Percentiles rank a stretch among this genome's conserved stretches.
phyloP scores from a whole-genome alignment of 2,329 filamentous ascomycete genomes.

The Exophiala dermatitidis region DNA sequence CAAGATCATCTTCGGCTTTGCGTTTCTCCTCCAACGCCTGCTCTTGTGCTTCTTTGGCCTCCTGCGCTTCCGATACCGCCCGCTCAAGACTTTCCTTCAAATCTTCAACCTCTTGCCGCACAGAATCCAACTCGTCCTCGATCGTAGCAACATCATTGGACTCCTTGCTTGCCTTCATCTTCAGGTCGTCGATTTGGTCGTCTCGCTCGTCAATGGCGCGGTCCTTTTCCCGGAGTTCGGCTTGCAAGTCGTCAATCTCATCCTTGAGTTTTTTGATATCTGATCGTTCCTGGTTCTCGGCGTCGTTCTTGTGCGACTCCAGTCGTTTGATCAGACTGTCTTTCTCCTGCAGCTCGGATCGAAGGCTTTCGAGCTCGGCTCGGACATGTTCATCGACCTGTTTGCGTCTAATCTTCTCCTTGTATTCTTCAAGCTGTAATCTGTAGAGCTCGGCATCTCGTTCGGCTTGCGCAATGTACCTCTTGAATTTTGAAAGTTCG shows the following conservation, averaged over 20 bases:
- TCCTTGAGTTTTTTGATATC: slow-evolving; percentile 62
- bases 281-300: slow-evolving; percentile 49
- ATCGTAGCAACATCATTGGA: slow-evolving; percentile 40
- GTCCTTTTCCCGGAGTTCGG: slow-evolving; percentile 68
- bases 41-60: slow-evolving; percentile 40
- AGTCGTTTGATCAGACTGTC: slow-evolving; percentile 49
- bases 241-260: slow-evolving; percentile 68
- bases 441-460: slow-evolving; percentile 78
- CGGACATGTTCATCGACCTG: slow-evolving; percentile 65
- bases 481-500: slow-evolving; percentile 79
- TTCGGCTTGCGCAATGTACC: slow-evolving; percentile 73
- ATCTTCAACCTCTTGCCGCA: slow-evolving; percentile 39
- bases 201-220: slow-evolving; percentile 65
- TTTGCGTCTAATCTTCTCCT: slow-evolving; percentile 71
- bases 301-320: slow-evolving; percentile 51
- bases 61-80: slow-evolving; percentile 33
- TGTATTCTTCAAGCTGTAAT: slow-evolving; percentile 71
- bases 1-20: slow-evolving; percentile 49
- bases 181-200: slow-evolving; percentile 64
- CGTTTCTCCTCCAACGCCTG: slow-evolving; percentile 48
- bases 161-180: slow-evolving; percentile 41
- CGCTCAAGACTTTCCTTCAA: slow-evolving; percentile 37
- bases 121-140: slow-evolving; percentile 44
- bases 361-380: slow-evolving; percentile 49
- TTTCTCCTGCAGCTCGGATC: slow-evolving; percentile 44